Evolutionary conservation across 1,284 basidiomycete genomes (phyloP).

Genomic region (Gymnopus androsaceus): DNA sequence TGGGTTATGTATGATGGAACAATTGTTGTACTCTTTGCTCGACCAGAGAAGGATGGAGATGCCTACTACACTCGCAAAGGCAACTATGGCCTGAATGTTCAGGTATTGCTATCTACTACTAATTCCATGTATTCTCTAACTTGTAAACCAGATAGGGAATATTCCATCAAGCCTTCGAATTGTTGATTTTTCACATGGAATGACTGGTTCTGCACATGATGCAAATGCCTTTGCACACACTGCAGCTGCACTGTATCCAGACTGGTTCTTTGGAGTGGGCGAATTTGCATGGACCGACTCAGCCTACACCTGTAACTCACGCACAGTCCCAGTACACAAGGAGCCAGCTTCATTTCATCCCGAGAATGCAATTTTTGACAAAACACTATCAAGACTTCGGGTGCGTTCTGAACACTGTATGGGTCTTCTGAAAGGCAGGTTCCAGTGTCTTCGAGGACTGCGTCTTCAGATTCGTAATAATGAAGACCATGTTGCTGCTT

Average conservation of each 20-base stretch:
- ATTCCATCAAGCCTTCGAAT: conserved; percentile 35
- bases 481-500: conserved; percentile 29
- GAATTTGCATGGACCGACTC: conserved; percentile 44
- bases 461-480: conserved; percentile 28
- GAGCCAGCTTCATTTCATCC: conserved; percentile 30
- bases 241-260: conserved; percentile 28
- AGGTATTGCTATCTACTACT: conserved; percentile 25
- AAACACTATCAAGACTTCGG: conserved; percentile 28
- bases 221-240: conserved; percentile 35
- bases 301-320: conserved; percentile 32
- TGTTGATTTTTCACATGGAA: conserved; percentile 35
- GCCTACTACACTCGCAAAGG: conserved; percentile 36
- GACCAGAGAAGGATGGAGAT: conserved; percentile 33
- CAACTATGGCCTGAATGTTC: conserved; percentile 38
- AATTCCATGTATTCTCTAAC: conserved; percentile 4
- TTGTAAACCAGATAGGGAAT: conserved; percentile 34
- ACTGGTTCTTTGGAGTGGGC: conserved; percentile 32
- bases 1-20: conserved; percentile 40
- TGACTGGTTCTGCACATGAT: conserved; percentile 40
- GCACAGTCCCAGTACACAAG: conserved; percentile 36
- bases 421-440: conserved; percentile 36
- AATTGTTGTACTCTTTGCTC: no score
- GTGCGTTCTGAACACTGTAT: conserved; percentile 38
- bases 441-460: conserved; percentile 34
- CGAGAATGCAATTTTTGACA: conserved; percentile 35